Evolutionary conservation across 1,139 yeast species (phyloP), one percentile per base, ranked within the genome.

Genomic region (Protomyces lactucae-debilis): DNA sequence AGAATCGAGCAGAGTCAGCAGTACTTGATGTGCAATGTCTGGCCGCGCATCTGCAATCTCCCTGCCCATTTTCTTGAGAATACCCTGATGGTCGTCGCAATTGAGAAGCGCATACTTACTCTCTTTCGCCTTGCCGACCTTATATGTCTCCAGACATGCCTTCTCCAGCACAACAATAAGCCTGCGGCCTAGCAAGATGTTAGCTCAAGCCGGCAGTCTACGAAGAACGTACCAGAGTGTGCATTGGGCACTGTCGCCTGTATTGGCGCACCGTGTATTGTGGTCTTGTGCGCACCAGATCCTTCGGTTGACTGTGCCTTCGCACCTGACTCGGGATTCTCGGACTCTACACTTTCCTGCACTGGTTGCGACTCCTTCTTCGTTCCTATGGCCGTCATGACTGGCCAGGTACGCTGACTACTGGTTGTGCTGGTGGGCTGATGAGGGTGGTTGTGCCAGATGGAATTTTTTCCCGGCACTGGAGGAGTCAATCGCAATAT

Each of bases 1-100:
- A 14, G 97, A 89, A 75, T 93, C 99, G 72, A 93, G 81, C 70
- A 93, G 81, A 2, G 99, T 93, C 74, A 93, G 81, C 64, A 93
- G 83, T 8, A 69, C 70, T 69, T 76, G 80, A 75, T 93, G 99
- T 55, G 98, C 92, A 72, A 93, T 93, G 76, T 93, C 99, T 23
- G 99, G 99, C 76, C 99, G 85, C 4, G 97, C 98, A 75, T 93
- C 99, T 55, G 97, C 92, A 70, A 93, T 93, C 75, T 93, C 98
- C 74, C 97, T 83, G 57, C 96, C 96, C 95, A 92, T 90, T 75
- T 91, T 92, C 76, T 95, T 87, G 72, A 93, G 80, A 65, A 93
- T 80, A 16, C 98, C 98, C 78, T 93, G 99, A 75, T 93, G 99
- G 76, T 93, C 99, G 76, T 93, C 99, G 80, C 99, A 93, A 78